A percentile compares a stretch with the other conserved stretches of the same genome.
Conservation (phyloP, 768 basidiomycete species). For the Mycena albidolilacea region DNA sequence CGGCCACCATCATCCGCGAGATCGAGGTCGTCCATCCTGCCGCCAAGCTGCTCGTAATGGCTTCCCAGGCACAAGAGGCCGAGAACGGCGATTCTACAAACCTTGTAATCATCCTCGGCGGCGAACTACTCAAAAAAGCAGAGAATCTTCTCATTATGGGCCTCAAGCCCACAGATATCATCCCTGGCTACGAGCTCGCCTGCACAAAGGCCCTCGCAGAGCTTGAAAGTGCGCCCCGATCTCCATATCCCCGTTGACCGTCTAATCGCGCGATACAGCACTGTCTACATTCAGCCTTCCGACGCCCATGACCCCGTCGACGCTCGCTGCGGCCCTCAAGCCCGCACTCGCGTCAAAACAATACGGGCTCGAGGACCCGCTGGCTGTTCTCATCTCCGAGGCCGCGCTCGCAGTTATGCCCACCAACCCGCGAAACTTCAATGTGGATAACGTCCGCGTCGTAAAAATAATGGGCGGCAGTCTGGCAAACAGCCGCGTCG, state of each 20-base stretch:
- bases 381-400: conserved; percentile 90
- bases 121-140: conserved; percentile 94
- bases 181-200: conserved; percentile 95
- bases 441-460: conserved; percentile 97
- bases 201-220: conserved; percentile 86
- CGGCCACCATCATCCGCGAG: conserved; percentile 98
- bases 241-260: conserved; percentile 17
- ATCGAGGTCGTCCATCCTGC: conserved; percentile 99
- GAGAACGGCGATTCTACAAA: conserved; percentile 99
- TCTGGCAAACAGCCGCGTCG: conserved; percentile 87
- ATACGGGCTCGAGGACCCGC: conserved; percentile 91
- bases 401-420: conserved; percentile 96
- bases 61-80: conserved; percentile 94
- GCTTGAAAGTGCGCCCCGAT: conserved; percentile 82
- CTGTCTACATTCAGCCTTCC: conserved; percentile 81
- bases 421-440: conserved; percentile 89
- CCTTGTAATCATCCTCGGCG: conserved; percentile 93
- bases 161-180: conserved; percentile 95
- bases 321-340: conserved; percentile 83
- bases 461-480: conserved; percentile 99
- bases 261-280: conserved; percentile 56
- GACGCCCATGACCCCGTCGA: conserved; percentile 76
- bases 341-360: conserved; percentile 98
- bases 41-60: conserved; percentile 99
- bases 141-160: conserved; percentile 96